A percentile compares a stretch with the other conserved stretches of the same genome.
Evolutionary conservation across 2,329 filamentous ascomycete species (phyloP).

Genomic region (Knoxdaviesia capensis): DNA sequence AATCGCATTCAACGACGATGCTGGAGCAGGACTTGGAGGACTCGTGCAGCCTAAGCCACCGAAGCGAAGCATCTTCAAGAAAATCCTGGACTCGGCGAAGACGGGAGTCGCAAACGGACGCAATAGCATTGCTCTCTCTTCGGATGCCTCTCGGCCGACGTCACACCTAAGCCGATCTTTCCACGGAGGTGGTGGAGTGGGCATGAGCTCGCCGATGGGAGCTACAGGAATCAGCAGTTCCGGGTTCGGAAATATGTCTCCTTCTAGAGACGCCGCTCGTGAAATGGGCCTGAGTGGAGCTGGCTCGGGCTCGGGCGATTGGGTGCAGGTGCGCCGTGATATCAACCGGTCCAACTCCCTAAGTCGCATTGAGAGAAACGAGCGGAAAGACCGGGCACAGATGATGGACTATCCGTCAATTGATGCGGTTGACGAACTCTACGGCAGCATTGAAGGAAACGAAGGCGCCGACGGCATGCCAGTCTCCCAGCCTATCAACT

Average conservation of each 20-base stretch:
- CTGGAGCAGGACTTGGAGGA: constrained; percentile 53
- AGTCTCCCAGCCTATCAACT: constrained; percentile 66
- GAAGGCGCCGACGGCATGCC: constrained; percentile 72
- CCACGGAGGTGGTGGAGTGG: constrained; percentile 5
- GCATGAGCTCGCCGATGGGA: constrained; percentile 22
- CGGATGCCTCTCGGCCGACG: neutral
- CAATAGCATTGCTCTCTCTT: constrained; percentile 55
- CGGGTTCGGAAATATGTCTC: constrained; percentile 14
- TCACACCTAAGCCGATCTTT: too few relatives aligned
- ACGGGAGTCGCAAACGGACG: constrained; percentile 80
- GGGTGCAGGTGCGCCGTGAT: constrained; percentile 94
- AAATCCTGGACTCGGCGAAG: constrained; percentile 84
- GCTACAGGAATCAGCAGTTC: constrained; percentile 16
- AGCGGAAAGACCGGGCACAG: constrained; percentile 74
- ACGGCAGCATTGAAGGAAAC: constrained; percentile 70
- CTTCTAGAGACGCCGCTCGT: constrained; percentile 31
- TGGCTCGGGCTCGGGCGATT: constrained; percentile 44
- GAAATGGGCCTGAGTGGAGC: constrained; percentile 42
- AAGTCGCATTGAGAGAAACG: constrained; percentile 68
- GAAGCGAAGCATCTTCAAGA: constrained; percentile 84
- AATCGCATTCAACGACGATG: constrained; percentile 44
- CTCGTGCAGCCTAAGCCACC: constrained; percentile 57
- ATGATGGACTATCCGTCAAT: constrained; percentile 86
- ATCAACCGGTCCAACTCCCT: constrained; percentile 89
- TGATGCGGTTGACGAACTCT: constrained; percentile 75